Conservation (phyloP, 169 alveolate genomes). For the Cryptosporidium viatorum region DNA sequence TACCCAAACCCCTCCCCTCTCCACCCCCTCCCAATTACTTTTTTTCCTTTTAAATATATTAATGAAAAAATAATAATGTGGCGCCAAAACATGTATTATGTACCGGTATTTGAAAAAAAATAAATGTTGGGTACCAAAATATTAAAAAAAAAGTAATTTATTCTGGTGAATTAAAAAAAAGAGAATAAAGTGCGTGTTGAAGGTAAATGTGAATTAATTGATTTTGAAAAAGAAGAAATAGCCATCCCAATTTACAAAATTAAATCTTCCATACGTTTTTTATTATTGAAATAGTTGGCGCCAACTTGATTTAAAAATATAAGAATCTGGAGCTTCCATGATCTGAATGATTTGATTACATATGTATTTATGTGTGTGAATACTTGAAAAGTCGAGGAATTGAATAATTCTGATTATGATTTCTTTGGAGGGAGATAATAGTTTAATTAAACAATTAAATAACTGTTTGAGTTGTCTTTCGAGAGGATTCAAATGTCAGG, state of each 20-base stretch:
- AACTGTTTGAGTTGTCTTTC: constrained; percentile 53
- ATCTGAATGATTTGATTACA: not conserved
- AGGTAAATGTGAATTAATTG: not conserved
- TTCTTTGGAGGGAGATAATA: constrained; percentile 41
- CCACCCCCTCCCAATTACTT: not conserved
- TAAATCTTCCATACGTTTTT: not conserved
- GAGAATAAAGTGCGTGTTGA: not conserved
- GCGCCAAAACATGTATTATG: not conserved
- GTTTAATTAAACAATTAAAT: constrained; percentile 27
- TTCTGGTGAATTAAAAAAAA: too few relatives aligned
- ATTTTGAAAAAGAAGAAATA: not conserved
- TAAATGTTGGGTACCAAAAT: not conserved
- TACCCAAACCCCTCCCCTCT: too few relatives aligned
- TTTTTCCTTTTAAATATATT: not conserved
- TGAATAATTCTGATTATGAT: not conserved
- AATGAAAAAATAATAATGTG: not conserved
- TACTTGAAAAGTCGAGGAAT: not conserved
- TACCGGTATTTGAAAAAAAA: constrained; percentile 3
- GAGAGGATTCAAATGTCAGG: constrained; percentile 70
- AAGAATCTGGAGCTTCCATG: not conserved
- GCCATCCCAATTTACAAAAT: not conserved
- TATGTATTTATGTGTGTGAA: not conserved
- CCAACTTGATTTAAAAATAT: not conserved
- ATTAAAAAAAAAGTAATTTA: too few relatives aligned
- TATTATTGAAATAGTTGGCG: not conserved